Conservation (phyloP, 1,284 basidiomycete species). For the Thecaphora frezii region DNA sequence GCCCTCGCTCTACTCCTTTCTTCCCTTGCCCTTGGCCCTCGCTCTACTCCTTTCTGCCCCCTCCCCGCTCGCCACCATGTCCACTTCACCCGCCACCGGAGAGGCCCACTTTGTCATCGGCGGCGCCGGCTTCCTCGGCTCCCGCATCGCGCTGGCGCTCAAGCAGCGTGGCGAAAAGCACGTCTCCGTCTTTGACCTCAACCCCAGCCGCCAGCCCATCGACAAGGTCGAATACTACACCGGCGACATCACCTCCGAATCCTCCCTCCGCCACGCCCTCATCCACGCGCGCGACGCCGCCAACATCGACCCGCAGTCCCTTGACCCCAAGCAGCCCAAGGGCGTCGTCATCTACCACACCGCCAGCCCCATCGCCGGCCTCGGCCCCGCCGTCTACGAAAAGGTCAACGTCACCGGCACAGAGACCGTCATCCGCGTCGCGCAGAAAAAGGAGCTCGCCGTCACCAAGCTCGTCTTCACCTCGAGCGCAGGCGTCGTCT, state of each 20-base stretch:
- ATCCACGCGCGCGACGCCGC: conserved; percentile 32
- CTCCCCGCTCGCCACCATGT: conserved; percentile 33
- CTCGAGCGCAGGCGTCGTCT: conserved; percentile 88
- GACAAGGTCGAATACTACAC: conserved; percentile 48
- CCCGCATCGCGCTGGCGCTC: conserved; percentile 50
- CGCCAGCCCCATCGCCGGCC: conserved; percentile 77
- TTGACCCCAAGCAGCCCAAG: conserved; percentile 9
- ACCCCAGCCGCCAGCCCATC: conserved; percentile 31
- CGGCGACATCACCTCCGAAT: conserved; percentile 51
- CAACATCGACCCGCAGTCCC: conserved; percentile 21
- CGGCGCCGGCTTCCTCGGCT: conserved; percentile 56
- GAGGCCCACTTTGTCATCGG: conserved; percentile 57
- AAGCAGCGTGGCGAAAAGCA: conserved; percentile 52
- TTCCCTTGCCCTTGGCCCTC: not conserved
- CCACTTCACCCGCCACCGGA: conserved; percentile 44
- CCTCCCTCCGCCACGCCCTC: conserved; percentile 24
- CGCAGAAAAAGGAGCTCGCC: conserved; percentile 64
- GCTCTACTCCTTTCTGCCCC: not conserved
- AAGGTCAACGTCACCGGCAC: conserved; percentile 95
- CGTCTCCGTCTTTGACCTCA: conserved; percentile 51
- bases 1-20: not conserved
- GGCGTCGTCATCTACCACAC: conserved; percentile 76
- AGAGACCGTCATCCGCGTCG: conserved; percentile 76
- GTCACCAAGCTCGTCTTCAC: conserved; percentile 92
- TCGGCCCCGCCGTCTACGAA: conserved; percentile 74